Conservation (phyloP, 768 basidiomycete species). For the Boletus sensibilis region DNA sequence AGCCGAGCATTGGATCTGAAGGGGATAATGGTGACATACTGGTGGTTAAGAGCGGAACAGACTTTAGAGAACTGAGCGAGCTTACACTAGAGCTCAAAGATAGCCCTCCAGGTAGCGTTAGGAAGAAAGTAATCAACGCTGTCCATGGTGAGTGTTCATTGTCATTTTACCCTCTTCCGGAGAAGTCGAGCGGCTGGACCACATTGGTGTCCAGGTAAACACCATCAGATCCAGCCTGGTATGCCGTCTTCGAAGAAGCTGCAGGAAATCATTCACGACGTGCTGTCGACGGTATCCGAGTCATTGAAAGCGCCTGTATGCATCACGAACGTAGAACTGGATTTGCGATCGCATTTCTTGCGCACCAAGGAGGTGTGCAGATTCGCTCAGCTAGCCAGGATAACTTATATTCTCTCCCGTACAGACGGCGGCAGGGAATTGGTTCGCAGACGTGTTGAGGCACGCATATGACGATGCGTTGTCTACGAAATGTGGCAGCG, state of each 20-base stretch:
- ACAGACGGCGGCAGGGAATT: constrained; percentile 72
- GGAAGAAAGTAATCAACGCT: constrained; percentile 60
- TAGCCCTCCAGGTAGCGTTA: constrained; percentile 59
- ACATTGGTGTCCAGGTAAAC: constrained; percentile 50
- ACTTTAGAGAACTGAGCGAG: constrained; percentile 86
- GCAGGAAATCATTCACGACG: constrained; percentile 53
- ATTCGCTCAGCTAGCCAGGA: not conserved
- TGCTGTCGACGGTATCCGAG: constrained; percentile 67
- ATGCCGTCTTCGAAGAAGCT: constrained; percentile 57
- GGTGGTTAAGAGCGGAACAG: constrained; percentile 83
- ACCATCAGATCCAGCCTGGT: constrained; percentile 58
- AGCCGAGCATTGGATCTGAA: constrained; percentile 63
- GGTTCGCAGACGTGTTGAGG: constrained; percentile 81
- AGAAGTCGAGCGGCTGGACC: not conserved
- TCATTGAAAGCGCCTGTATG: constrained; percentile 78
- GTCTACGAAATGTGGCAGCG: constrained; percentile 54
- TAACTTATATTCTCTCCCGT: not conserved
- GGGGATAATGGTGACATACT: constrained; percentile 69
- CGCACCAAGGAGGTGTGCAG: constrained; percentile 63
- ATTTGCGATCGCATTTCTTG: constrained; percentile 73
- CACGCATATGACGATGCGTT: constrained; percentile 79
- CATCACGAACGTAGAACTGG: constrained; percentile 61
- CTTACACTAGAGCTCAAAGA: constrained; percentile 60
- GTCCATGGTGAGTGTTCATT: constrained; percentile 50
- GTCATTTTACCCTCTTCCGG: not conserved